These are phyloP conservation scores for Paecilomyces sp. DNA, from an alignment of 2,329 filamentous ascomycete species.

Conservation along the genomic window DNA sequence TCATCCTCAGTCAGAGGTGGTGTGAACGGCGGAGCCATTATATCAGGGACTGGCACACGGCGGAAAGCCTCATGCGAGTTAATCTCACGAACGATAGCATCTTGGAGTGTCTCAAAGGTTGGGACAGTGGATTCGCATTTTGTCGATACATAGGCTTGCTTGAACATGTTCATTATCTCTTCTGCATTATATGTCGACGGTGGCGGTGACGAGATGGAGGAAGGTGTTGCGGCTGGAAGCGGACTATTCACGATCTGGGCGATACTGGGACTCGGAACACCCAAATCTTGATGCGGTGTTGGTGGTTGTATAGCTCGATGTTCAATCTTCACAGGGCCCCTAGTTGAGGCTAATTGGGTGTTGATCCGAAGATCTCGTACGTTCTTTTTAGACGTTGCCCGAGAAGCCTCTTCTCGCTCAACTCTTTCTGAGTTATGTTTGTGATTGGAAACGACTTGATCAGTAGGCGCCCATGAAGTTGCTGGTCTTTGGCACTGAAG, in stretches of 20 bases:
- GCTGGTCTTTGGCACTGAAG: not conserved
- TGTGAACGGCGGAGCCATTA: conserved; percentile 24
- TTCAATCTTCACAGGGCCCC: conserved; percentile 17
- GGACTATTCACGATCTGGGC: conserved; percentile 37
- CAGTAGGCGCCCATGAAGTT: not conserved
- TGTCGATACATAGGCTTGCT: conserved; percentile 27
- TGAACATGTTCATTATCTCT: conserved; percentile 37
- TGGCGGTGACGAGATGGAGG: conserved; percentile 14
- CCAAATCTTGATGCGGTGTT: conserved; percentile 21
- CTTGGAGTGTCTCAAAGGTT: conserved; percentile 35
- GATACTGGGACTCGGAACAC: conserved; percentile 25
- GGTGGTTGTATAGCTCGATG: conserved; percentile 30
- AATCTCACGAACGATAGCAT: conserved; percentile 37
- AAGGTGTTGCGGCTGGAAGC: conserved; percentile 20
- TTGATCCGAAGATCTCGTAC: conserved; percentile 35
- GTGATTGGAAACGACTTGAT: not conserved
- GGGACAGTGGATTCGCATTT: conserved; percentile 22
- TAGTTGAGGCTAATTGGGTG: conserved; percentile 25
- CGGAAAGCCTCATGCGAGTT: conserved; percentile 38
- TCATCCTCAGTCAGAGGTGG: conserved; percentile 18
- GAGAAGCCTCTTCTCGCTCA: conserved; percentile 9
- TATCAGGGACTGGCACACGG: conserved; percentile 21
- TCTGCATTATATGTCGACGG: conserved; percentile 25
- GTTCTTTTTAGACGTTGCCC: conserved; percentile 25
- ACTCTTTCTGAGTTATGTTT: not conserved